Evolutionary conservation across 2,329 filamentous ascomycete genomes (phyloP), one percentile per base, ranked within the genome.

Genomic region (Hypoxylon sp.): DNA sequence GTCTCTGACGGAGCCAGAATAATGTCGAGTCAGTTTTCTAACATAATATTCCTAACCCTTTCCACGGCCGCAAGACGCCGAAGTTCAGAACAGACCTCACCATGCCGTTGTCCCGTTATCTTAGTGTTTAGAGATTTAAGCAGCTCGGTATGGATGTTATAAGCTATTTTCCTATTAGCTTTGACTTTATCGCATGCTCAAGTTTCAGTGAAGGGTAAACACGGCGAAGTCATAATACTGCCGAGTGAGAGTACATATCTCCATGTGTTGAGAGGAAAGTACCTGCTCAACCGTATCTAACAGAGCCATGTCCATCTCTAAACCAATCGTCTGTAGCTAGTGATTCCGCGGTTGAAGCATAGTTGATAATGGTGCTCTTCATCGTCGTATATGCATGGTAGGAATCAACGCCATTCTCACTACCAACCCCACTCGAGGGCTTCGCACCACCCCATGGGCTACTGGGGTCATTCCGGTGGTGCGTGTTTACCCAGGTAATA

Each of bases 401-500:
- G 0, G 88, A 86, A 71, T 90, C 90, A 0, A 88, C 70, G 0
- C 90, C 90, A 71, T 93, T 92, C 80, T 93, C 91, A 64, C 89
- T 92, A 1, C 90, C 90, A 0, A 92, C 84, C 0, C 90, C 90
- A 68, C 87, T 89, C 1, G 85, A 82, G 33, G 80, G 80, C 70
- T 88, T 87, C 28, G 85, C 80, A 1, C 89, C 88, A 24, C 90
- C 90, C 89, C 90, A 90, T 11, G 90, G 88, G 62, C 88, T 89
- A 69, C 88, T 89, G 0, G 90, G 89, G 69, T 92, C 90, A 70
- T 92, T 92, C 32, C 89, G 83, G 73, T 92, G 89, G 76, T 92
- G 89, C 0, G 83, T 92, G 59, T 83, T 82, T 40, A 84, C 80
- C 82, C 84, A 86, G 1, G 83, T 81, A 58, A 84, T 84, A 65